Conservation (phyloP, 352 stramenopile genomes). For the Pythium rhizo-oryzae region DNA sequence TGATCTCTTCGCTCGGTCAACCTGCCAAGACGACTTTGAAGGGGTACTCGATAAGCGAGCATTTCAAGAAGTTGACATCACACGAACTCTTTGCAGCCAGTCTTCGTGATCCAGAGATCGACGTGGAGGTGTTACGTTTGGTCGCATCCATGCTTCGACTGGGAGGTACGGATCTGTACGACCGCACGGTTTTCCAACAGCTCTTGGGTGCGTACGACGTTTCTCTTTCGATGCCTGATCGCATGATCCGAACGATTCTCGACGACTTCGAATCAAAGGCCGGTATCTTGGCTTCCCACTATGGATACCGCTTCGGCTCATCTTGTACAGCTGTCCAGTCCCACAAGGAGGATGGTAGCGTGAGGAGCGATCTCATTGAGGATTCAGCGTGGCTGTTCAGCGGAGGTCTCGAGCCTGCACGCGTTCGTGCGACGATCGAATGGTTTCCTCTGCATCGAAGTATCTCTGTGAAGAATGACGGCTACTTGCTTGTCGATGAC, state of each 20-base stretch:
- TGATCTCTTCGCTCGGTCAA: neutral
- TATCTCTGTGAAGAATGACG: conserved; percentile 34
- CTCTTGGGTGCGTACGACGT: conserved; percentile 71
- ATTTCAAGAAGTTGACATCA: conserved; percentile 23
- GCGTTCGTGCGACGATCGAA: conserved; percentile 72
- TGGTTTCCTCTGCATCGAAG: conserved; percentile 54
- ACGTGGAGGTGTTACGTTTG: conserved; percentile 43
- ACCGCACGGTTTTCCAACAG: conserved; percentile 52
- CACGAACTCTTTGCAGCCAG: conserved; percentile 12
- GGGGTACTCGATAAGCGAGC: conserved; percentile 10
- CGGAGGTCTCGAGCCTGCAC: conserved; percentile 63
- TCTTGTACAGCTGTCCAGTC: conserved; percentile 35
- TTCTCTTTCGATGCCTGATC: conserved; percentile 64
- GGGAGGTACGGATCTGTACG: conserved; percentile 41
- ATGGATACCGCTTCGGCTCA: conserved; percentile 76
- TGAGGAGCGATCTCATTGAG: conserved; percentile 52
- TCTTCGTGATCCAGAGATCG: conserved; percentile 20
- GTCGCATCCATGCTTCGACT: conserved; percentile 45
- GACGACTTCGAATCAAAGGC: conserved; percentile 54
- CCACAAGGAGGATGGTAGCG: conserved; percentile 28
- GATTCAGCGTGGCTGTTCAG: conserved; percentile 69
- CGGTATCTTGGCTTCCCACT: conserved; percentile 40
- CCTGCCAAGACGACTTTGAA: neutral
- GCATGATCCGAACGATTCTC: conserved; percentile 53
- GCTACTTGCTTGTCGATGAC: conserved; percentile 33